Evolutionary conservation across 2,329 filamentous ascomycete genomes (phyloP).

Genomic region (Colletotrichum eremochloae): DNA sequence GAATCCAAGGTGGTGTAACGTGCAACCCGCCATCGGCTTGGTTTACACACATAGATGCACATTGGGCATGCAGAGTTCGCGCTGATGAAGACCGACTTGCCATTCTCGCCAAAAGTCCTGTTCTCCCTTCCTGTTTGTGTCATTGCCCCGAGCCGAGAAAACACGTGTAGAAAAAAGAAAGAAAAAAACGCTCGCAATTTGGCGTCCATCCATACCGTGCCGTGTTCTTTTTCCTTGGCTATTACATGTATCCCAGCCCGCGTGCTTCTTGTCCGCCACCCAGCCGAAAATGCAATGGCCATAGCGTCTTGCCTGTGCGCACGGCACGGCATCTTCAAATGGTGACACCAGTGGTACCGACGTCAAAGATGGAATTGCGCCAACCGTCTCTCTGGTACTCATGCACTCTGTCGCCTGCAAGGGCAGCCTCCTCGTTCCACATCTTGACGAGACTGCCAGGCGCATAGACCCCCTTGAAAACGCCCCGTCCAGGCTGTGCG

Average conservation of each 20-base stretch:
- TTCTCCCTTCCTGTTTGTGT: constrained; percentile 30
- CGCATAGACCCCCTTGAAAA: constrained; percentile 88
- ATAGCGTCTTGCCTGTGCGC: constrained; percentile 19
- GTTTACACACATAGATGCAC: background rate
- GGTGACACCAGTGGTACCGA: constrained; percentile 51
- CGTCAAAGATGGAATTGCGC: constrained; percentile 86
- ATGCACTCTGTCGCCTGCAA: constrained; percentile 79
- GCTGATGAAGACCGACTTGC: constrained; percentile 22
- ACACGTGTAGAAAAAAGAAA: background rate
- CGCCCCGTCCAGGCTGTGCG: constrained; percentile 63
- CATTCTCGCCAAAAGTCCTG: constrained; percentile 26
- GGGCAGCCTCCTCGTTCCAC: constrained; percentile 85
- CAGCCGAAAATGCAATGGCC: background rate
- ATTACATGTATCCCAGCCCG: background rate
- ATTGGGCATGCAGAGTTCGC: constrained; percentile 8
- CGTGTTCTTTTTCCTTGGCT: constrained; percentile 13
- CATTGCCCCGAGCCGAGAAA: constrained; percentile 17
- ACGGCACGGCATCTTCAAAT: constrained; percentile 24
- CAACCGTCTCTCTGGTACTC: constrained; percentile 80
- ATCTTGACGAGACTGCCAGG: constrained; percentile 90
- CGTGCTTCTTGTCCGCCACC: background rate
- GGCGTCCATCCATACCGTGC: constrained; percentile 21
- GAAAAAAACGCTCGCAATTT: background rate
- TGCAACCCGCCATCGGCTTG: background rate
- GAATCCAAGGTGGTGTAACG: background rate